phyloP scores from a whole-genome alignment of 1,284 basidiomycete species.

The Melampsora americana region DNA sequence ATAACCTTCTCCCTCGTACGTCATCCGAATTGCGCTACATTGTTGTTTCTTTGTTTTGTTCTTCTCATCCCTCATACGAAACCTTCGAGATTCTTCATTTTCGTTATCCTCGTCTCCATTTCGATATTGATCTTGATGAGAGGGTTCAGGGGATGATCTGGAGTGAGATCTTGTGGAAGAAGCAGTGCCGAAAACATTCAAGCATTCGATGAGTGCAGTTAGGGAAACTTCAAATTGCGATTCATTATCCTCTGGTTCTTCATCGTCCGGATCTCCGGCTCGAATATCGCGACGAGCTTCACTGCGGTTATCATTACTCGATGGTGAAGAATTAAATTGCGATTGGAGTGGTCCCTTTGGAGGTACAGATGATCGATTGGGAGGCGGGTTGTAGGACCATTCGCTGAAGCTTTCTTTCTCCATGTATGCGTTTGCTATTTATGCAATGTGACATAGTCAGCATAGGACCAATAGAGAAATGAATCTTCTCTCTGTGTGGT shows the following conservation, averaged over 20 bases:
- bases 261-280: not conserved
- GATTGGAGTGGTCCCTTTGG: not conserved
- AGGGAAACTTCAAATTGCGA: slow-evolving; percentile 33
- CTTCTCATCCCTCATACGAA: not conserved
- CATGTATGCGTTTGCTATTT: slow-evolving; percentile 24
- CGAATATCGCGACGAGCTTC: not conserved
- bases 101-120: not conserved
- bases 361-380: not conserved
- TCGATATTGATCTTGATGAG: slow-evolving; percentile 3
- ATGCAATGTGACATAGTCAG: not conserved
- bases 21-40: slow-evolving; percentile 34
- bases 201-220: slow-evolving; percentile 33
- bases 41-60: slow-evolving; percentile 19
- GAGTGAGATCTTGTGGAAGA: slow-evolving; percentile 20
- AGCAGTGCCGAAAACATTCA: slow-evolving; percentile 38
- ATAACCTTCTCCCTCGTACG: slow-evolving; percentile 32
- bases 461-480: not conserved
- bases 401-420: slow-evolving; percentile 25
- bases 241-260: not conserved
- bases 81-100: not conserved
- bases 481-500: not conserved
- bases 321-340: not conserved
- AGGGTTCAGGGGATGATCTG: not conserved
- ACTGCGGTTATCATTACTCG: too few relatives aligned
- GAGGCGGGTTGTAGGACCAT: slow-evolving; percentile 32